Conservation (phyloP, 1,284 basidiomycete genomes). For the Ceratobasidium sp. region DNA sequence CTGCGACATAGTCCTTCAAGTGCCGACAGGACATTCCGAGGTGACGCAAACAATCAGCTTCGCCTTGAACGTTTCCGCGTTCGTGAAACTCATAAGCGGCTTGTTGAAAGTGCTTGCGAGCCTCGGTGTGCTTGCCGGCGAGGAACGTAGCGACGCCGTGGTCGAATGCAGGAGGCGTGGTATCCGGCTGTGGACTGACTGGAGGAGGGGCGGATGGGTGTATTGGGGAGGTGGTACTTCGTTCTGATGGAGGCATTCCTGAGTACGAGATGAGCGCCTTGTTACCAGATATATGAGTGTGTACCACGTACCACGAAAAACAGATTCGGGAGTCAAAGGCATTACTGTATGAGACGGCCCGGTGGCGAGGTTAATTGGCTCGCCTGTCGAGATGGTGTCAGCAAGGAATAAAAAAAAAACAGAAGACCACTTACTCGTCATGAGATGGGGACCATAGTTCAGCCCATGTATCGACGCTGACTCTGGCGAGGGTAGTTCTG, state of each 20-base stretch:
- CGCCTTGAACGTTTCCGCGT: background rate
- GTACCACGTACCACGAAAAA: background rate
- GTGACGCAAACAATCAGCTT: conserved; percentile 28
- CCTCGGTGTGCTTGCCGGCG: conserved; percentile 16
- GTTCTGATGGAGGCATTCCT: background rate
- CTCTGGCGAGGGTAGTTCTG: background rate
- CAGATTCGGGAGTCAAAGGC: conserved; percentile 11
- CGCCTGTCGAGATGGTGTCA: too few species aligned
- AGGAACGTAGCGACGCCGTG: conserved; percentile 21
- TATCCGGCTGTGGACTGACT: background rate
- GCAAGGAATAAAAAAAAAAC: too few species aligned
- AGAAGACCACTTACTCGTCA: background rate
- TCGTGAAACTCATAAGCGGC: conserved; percentile 34
- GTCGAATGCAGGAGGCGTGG: background rate
- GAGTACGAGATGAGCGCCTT: background rate
- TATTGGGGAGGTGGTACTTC: background rate
- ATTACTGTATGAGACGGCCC: background rate
- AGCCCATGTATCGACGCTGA: background rate
- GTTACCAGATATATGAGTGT: background rate
- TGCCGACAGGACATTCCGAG: conserved; percentile 26
- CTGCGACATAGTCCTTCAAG: conserved; percentile 13
- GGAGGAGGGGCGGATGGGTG: background rate
- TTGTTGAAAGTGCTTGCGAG: conserved; percentile 24
- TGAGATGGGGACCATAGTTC: background rate
- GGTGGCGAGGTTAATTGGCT: background rate